These are phyloP conservation scores for Colletotrichum caudatum DNA, from an alignment of 2,329 filamentous ascomycete genomes.

Conservation along the genomic window DNA sequence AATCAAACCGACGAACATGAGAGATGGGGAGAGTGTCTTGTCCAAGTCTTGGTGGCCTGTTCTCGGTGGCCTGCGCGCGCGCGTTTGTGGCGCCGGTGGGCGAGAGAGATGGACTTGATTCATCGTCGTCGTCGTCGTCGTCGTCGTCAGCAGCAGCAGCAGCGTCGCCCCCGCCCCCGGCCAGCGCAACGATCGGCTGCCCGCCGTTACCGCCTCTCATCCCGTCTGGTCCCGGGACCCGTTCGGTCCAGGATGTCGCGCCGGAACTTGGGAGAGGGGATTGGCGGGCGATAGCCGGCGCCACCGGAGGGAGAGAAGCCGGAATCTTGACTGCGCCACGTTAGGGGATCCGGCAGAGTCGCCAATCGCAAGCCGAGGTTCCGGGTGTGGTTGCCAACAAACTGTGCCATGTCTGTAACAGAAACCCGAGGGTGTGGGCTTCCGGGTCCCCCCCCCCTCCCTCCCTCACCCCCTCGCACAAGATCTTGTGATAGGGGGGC, in stretches of 20 bases:
- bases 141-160: constrained; percentile 20
- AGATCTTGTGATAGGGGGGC: not conserved
- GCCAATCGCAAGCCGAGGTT: constrained; percentile 26
- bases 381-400: constrained; percentile 22
- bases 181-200: constrained; percentile 17
- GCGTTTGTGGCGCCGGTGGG: not conserved
- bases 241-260: constrained; percentile 2
- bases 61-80: not conserved
- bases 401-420: constrained; percentile 37
- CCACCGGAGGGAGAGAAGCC: constrained; percentile 20
- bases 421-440: constrained; percentile 30
- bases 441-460: not conserved
- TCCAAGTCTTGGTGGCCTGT: constrained; percentile 2
- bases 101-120: not conserved
- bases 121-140: too few relatives aligned
- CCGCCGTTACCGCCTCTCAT: not conserved
- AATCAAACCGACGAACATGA: constrained; percentile 1
- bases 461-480: not conserved
- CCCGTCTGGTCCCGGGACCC: constrained; percentile 10
- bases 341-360: constrained; percentile 27
- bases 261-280: constrained; percentile 25
- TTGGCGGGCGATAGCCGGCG: constrained; percentile 26
- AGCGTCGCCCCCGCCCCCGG: not conserved
- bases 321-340: constrained; percentile 26
- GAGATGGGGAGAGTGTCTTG: not conserved